Percentiles rank a stretch among this genome's conserved stretches.
Evolutionary conservation across 176 grass and related monocot genomes (phyloP).

Genomic region (Oryza glumipatula): DNA sequence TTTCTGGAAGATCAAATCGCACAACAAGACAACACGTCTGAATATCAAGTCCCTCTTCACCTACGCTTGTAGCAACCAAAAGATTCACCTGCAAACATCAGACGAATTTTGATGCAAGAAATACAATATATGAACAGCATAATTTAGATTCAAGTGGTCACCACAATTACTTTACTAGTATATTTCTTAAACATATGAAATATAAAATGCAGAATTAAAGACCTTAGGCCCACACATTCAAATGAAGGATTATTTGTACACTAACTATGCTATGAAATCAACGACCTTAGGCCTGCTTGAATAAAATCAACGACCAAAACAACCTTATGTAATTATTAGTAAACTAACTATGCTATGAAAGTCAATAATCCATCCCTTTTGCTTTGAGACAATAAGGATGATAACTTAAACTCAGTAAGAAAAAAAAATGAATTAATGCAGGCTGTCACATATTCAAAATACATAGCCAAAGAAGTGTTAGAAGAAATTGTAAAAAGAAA

Average conservation of each 20-base stretch:
- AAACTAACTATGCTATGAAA: slow-evolving; percentile 9
- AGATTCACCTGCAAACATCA: slow-evolving; percentile 78
- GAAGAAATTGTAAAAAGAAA: slow-evolving; percentile 27
- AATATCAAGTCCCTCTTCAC: slow-evolving; percentile 98
- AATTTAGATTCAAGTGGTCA: slow-evolving; percentile 12
- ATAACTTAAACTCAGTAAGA: background rate
- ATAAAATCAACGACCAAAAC: slow-evolving; percentile 17
- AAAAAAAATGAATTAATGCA: slow-evolving; percentile 5
- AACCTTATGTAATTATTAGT: background rate
- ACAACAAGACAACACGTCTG: slow-evolving; percentile 94
- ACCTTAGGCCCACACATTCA: slow-evolving; percentile 7
- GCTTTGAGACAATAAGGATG: background rate
- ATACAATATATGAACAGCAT: slow-evolving; percentile 26
- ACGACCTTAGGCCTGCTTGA: background rate
- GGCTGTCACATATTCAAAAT: background rate
- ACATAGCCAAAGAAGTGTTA: slow-evolving; percentile 2
- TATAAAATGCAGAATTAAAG: background rate
- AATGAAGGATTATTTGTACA: background rate
- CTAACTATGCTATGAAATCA: too few species aligned
- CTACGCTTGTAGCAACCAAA: slow-evolving; percentile 93
- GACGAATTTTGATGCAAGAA: slow-evolving; percentile 43
- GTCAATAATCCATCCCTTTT: slow-evolving; percentile 24
- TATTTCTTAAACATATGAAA: background rate
- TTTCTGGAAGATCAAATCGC: slow-evolving; percentile 97
- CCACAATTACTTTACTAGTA: slow-evolving; percentile 22